phyloP scores from a whole-genome alignment of 352 stramenopile genomes.

The Saprolegnia parasitica region DNA sequence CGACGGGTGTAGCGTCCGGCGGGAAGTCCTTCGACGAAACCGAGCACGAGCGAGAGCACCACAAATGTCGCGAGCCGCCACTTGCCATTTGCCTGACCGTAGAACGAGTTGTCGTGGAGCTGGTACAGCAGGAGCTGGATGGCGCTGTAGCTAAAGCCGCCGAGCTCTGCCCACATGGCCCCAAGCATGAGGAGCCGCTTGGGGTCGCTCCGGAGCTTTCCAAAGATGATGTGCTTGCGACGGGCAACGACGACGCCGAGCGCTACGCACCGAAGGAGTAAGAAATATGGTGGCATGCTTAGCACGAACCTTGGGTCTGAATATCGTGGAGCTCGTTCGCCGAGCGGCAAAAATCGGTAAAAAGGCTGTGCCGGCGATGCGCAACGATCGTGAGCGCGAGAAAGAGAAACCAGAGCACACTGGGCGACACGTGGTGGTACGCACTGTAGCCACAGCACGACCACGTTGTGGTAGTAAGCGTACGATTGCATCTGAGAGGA shows the following conservation, averaged over 20 bases:
- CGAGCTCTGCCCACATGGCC: constrained; percentile 12
- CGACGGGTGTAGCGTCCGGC: not conserved
- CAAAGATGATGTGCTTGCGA: constrained; percentile 13
- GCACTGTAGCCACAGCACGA: constrained; percentile 5
- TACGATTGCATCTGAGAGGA: no score
- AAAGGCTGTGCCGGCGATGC: constrained; percentile 2
- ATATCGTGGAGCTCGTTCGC: constrained; percentile 25
- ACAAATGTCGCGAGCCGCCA: not conserved
- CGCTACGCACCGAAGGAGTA: no score
- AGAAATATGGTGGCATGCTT: no score
- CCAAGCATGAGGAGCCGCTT: not conserved
- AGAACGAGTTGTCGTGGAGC: no score
- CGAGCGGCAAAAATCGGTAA: constrained; percentile 6
- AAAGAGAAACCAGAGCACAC: constrained; percentile 15
- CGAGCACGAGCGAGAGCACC: not conserved
- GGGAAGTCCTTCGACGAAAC: no score
- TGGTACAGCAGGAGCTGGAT: constrained; percentile 17
- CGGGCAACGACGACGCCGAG: constrained; percentile 22
- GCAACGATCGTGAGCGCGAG: constrained; percentile 1
- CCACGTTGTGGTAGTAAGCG: constrained; percentile 6
- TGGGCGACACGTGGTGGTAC: not conserved
- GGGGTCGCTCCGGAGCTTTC: not conserved
- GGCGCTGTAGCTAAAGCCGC: constrained; percentile 14
- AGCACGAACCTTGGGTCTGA: constrained; percentile 24
- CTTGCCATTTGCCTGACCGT: not conserved